Percentiles rank a stretch among this genome's conserved stretches.
Conservation (phyloP, 805 yeast species). For the Diddensiella caesifluorescens region DNA sequence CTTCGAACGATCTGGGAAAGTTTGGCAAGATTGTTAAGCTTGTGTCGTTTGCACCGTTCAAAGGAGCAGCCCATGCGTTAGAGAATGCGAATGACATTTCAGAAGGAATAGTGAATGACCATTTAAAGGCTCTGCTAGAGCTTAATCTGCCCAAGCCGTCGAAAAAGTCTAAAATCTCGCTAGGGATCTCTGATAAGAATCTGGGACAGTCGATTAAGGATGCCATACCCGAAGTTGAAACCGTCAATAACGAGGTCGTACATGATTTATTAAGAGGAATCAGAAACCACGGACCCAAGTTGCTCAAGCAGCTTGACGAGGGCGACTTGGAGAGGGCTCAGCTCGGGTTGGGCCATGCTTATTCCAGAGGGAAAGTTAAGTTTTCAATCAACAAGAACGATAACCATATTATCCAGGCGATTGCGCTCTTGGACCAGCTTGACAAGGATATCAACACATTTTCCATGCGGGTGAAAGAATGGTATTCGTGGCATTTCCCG, state of each 20-base stretch:
- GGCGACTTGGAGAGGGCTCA: constrained; percentile 98
- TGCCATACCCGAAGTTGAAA: constrained; percentile 79
- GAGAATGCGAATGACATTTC: constrained; percentile 97
- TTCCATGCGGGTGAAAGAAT: constrained; percentile 94
- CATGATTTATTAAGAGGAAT: constrained; percentile 95
- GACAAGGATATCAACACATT: constrained; percentile 98
- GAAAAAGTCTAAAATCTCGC: constrained; percentile 59
- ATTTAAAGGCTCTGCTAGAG: constrained; percentile 83
- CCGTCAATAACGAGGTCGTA: constrained; percentile 83
- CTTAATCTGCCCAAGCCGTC: constrained; percentile 80
- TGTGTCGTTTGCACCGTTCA: constrained; percentile 95
- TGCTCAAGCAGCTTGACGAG: constrained; percentile 83
- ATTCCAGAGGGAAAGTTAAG: constrained; percentile 98
- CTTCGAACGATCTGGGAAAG: constrained; percentile 75
- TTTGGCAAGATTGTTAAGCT: constrained; percentile 91
- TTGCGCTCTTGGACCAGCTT: constrained; percentile 93
- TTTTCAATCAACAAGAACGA: constrained; percentile 97
- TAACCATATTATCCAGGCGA: constrained; percentile 98
- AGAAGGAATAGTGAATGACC: constrained; percentile 93
- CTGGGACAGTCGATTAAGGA: constrained; percentile 97
- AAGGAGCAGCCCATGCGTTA: constrained; percentile 98
- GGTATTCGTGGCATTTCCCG: constrained; percentile 99
- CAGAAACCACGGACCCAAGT: constrained; percentile 82
- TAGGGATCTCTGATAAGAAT: constrained; percentile 92
- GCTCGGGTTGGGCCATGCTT: constrained; percentile 97